Evolutionary conservation across 495 filamentous ascomycete species (phyloP), one percentile per base, ranked within the genome.

Genomic region (Penicillium canescens): DNA sequence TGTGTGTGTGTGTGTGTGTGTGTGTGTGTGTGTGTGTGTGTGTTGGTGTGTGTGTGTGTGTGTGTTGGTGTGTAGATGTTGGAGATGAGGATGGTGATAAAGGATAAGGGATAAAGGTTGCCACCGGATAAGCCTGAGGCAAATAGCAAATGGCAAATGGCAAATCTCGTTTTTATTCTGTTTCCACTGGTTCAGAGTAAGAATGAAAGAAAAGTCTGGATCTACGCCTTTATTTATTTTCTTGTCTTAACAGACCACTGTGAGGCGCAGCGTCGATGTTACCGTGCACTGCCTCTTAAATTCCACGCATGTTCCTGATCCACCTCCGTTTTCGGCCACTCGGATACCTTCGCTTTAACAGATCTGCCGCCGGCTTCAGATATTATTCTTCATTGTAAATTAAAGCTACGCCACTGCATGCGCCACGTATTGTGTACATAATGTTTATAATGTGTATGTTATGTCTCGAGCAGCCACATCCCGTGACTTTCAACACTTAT

Each of bases 51-150:
- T 18, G 18, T 43, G 33, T 51, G 36, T 18, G 33, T 21, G n/a
- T 26, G 14, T 33, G 13, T 55, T 46, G 53, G 35, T 16, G 35
- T 5, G 44, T 24, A 24, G 26, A 37, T 18, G 55, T 39, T 57
- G 37, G 50, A 47, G 52, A 55, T 54, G 41, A 34, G 23, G 45
- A 9, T 41, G 55, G 26, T 48, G 53, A 60, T 52, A 52, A 56
- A 55, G 52, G 43, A 41, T 52, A 52, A 56, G 51, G 52, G 43
- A 41, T 36, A n/a, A 36, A 26, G 33, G 47, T 61, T 53, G 59
- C 59, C 53, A 61, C 59, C 46, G 45, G 50, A 50, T 52, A 61
- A 53, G 48, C 4, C 11, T 41, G 1, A 43, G 38, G 16, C 33
- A 46, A 24, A 46, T 23, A 46, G 34, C 21, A 20, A 23, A 48